Conservation (phyloP, 2,329 filamentous ascomycete genomes). For the Colletotrichum noveboracense region DNA sequence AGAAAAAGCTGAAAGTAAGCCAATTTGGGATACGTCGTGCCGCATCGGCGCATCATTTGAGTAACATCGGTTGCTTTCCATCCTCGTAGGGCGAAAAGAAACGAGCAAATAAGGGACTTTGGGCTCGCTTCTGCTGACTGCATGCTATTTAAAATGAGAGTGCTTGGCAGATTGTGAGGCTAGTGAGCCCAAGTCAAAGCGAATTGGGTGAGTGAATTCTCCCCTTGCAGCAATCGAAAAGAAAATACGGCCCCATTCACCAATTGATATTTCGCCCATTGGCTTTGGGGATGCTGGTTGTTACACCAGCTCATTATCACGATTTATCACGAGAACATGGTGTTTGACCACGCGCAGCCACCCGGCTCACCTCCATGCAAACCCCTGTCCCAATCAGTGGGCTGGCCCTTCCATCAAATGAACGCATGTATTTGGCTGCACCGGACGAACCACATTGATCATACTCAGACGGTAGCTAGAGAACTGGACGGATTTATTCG, state of each 20-base stretch:
- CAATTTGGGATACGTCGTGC: background rate
- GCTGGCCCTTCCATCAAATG: background rate
- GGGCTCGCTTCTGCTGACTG: background rate
- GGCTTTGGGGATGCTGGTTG: background rate
- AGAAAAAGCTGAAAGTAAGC: background rate
- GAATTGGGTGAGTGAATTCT: background rate
- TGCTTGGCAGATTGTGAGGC: background rate
- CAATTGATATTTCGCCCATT: background rate
- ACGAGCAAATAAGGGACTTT: background rate
- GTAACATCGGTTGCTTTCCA: background rate
- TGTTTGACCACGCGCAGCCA: background rate
- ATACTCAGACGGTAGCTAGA: background rate
- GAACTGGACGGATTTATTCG: background rate
- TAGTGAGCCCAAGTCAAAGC: background rate
- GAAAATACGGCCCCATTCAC: background rate
- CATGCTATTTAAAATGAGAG: background rate
- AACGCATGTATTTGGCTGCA: background rate
- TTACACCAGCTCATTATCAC: background rate
- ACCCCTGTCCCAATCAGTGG: background rate
- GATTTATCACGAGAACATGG: background rate
- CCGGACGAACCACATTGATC: background rate
- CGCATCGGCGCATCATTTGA: background rate
- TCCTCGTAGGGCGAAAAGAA: background rate
- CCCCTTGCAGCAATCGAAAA: background rate
- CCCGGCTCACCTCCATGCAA: background rate